Evolutionary conservation across 1,284 basidiomycete genomes (phyloP).

Genomic region (Cystobasidium pallidum): DNA sequence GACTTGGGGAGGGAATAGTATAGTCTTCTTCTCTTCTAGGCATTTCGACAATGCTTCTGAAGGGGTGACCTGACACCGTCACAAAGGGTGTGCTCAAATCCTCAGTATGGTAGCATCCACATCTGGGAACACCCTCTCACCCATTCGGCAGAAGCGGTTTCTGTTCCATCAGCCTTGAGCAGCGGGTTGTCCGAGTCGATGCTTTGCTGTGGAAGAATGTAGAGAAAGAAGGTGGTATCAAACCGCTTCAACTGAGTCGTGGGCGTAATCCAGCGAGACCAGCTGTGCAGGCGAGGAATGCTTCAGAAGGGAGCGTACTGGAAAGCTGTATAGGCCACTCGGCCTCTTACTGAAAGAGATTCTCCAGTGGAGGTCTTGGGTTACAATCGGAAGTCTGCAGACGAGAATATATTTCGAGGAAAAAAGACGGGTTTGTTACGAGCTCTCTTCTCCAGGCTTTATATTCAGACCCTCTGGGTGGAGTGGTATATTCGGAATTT

Average conservation of each 20-base stretch:
- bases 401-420: conserved; percentile 14
- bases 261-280: conserved; percentile 44
- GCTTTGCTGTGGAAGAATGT: conserved; percentile 45
- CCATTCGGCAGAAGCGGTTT: conserved; percentile 42
- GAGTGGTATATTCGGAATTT: conserved; percentile 15
- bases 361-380: conserved; percentile 18
- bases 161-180: conserved; percentile 26
- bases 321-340: background rate
- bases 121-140: conserved; percentile 8
- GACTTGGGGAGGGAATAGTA: conserved; percentile 40
- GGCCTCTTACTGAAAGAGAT: conserved; percentile 5
- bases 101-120: background rate
- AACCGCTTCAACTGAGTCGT: conserved; percentile 48
- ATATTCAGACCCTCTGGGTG: conserved; percentile 7
- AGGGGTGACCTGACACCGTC: conserved; percentile 37
- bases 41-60: conserved; percentile 29
- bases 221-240: conserved; percentile 53
- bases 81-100: too few species aligned
- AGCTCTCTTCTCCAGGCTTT: conserved; percentile 39
- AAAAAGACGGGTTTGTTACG: background rate
- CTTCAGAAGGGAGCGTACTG: too few species aligned
- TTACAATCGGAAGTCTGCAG: conserved; percentile 3
- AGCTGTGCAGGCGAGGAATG: conserved; percentile 11
- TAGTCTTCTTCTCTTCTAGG: conserved; percentile 11
- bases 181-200: conserved; percentile 16